Evolutionary conservation across 257 asterid genomes (phyloP).

Genomic region (Ajuga chamaepitys): DNA sequence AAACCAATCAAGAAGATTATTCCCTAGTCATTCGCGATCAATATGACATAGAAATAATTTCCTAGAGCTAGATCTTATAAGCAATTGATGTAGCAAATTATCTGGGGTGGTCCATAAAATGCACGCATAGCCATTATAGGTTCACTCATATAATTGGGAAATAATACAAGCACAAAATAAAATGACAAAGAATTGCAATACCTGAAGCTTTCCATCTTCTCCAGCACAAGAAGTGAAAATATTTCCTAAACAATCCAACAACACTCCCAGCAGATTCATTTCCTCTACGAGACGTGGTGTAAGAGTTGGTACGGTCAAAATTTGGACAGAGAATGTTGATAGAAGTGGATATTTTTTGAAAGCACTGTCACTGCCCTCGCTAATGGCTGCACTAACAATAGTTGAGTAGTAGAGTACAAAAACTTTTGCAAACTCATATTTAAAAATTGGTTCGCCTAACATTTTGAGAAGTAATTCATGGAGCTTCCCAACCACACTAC

Average conservation of each 20-base stretch:
- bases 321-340: conserved; percentile 88
- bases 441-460: conserved; percentile 84
- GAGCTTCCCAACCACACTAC: conserved; percentile 49
- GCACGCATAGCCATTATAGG: conserved; percentile 3
- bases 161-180: neutral
- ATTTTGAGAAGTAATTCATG: conserved; percentile 84
- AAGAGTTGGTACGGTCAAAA: conserved; percentile 81
- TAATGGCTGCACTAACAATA: conserved; percentile 45
- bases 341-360: conserved; percentile 54
- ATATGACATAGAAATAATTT: neutral
- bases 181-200: conserved; percentile 22
- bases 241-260: conserved; percentile 67
- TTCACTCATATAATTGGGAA: neutral
- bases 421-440: conserved; percentile 85
- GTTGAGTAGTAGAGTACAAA: conserved; percentile 80
- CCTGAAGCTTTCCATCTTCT: conserved; percentile 81
- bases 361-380: conserved; percentile 46
- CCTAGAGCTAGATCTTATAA: neutral
- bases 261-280: conserved; percentile 71
- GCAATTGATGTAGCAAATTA: neutral
- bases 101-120: neutral
- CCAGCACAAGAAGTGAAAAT: conserved; percentile 56
- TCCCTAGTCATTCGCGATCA: neutral
- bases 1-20: neutral
- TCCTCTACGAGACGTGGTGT: conserved; percentile 90